phyloP scores from a whole-genome alignment of 495 filamentous ascomycete species.

The Friedmanniomyces simplex region DNA sequence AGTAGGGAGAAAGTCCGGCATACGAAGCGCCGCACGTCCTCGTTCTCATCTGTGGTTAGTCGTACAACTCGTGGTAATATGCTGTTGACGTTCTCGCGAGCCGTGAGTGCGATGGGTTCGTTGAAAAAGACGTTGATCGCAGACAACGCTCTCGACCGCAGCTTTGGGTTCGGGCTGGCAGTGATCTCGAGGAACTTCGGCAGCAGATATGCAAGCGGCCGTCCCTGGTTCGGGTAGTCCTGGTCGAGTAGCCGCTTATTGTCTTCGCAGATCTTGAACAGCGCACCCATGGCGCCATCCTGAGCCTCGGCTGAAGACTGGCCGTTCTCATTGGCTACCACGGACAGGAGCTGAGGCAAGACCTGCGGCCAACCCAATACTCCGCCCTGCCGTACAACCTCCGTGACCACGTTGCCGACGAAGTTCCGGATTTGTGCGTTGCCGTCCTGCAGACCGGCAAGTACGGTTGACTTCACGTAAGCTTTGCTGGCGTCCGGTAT shows the following conservation, averaged over 20 bases:
- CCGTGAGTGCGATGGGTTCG: slow-evolving; percentile 57
- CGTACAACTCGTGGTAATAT: slow-evolving; percentile 74
- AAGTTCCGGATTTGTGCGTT: slow-evolving; percentile 75
- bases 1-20: slow-evolving; percentile 89
- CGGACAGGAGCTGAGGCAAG: slow-evolving; percentile 63
- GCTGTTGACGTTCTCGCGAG: slow-evolving; percentile 64
- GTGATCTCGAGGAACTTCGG: slow-evolving; percentile 87
- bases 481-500: slow-evolving; percentile 58
- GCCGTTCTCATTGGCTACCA: slow-evolving; percentile 63
- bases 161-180: slow-evolving; percentile 56
- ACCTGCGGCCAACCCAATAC: slow-evolving; percentile 87
- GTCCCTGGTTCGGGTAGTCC: slow-evolving; percentile 66
- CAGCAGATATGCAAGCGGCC: slow-evolving; percentile 78
- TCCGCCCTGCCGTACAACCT: slow-evolving; percentile 74
- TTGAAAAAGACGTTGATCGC: slow-evolving; percentile 87
- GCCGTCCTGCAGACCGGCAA: slow-evolving; percentile 69
- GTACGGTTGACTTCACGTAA: slow-evolving; percentile 68
- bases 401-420: slow-evolving; percentile 92
- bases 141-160: slow-evolving; percentile 66
- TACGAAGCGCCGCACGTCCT: slow-evolving; percentile 78
- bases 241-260: slow-evolving; percentile 77
- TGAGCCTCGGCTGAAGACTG: slow-evolving; percentile 58
- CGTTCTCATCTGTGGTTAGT: slow-evolving; percentile 60
- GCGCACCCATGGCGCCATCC: slow-evolving; percentile 86
- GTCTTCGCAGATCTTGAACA: slow-evolving; percentile 94